phyloP scores from a whole-genome alignment of 345 rosid species.

The Eucalyptus dawsonii region DNA sequence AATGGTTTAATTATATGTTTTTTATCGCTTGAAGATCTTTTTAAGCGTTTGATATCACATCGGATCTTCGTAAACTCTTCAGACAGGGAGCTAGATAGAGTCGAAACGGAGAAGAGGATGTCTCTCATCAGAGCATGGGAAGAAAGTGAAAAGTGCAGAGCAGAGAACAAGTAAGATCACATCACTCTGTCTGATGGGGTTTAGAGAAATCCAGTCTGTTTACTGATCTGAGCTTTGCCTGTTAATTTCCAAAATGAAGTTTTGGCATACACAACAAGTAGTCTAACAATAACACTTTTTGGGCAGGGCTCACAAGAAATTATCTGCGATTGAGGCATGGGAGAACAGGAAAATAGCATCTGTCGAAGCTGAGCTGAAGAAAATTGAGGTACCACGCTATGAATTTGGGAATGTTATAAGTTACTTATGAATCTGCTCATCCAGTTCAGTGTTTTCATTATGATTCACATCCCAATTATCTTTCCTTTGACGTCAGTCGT shows the following conservation, averaged over 20 bases:
- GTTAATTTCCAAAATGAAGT: neutral
- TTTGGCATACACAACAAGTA: neutral
- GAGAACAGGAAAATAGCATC: slow-evolving; percentile 56
- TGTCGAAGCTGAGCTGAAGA: slow-evolving; percentile 50
- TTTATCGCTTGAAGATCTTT: neutral
- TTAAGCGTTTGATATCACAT: neutral
- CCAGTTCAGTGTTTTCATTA: neutral
- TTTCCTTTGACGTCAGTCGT: neutral
- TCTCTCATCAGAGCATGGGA: slow-evolving; percentile 94
- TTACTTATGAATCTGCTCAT: neutral
- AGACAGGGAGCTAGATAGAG: slow-evolving; percentile 74
- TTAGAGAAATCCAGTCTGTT: neutral
- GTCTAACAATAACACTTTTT: neutral
- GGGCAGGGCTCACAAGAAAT: slow-evolving; percentile 58
- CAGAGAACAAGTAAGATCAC: slow-evolving; percentile 61
- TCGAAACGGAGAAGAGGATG: slow-evolving; percentile 59
- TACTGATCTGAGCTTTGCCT: neutral
- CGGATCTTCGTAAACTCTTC: neutral
- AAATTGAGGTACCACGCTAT: slow-evolving; percentile 28
- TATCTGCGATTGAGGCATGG: slow-evolving; percentile 43
- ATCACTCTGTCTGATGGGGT: neutral
- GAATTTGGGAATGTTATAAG: neutral
- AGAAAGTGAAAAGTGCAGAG: slow-evolving; percentile 85
- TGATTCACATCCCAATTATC: neutral
- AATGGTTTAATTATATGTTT: neutral